Evolutionary conservation across 192 early-diverging fungal species (phyloP), one percentile per base, ranked within the genome.

Genomic region (Radiomyces spectabilis): DNA sequence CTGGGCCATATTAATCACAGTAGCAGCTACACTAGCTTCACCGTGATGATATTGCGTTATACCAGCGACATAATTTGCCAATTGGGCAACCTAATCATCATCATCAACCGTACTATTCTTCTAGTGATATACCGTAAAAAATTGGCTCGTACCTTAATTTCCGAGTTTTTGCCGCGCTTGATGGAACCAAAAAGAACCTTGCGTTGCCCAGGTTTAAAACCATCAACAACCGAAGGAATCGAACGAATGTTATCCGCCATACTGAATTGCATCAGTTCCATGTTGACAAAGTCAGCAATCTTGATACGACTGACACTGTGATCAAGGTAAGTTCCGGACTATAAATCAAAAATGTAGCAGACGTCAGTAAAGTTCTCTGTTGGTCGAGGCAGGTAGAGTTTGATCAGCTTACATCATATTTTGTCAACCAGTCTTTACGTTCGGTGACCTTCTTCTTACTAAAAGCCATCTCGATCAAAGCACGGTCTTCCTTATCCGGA

Each of bases 391-490:
- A n/a, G n/a, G n/a, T n/a, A n/a, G n/a, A 8, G 6, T 35, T 35
- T 35, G 25, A 15, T 19, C 24, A 2, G 24, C 30, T 22, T 55
- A 85, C 82, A 71, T 69, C 48, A 48, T 81, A 95, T 5, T 67
- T 61, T 9, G 81, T 69, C 12, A 99, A 71, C 94, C 96, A 97
- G 48, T 95, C 86, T 61, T 99, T 97, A 57, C 96, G 90, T 35
- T 95, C 93, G 55, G 92, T 86, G 0, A 88, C 90, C 63, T 87
- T 92, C 61, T 86, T 87, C 66, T 95, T 97, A 71, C 77, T 92
- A 63, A 99, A 99, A 0, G 94, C 96, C 91, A 99, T 91, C 56
- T 99, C 94, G 25, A 99, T 80, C 41, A 99, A 74, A 19, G 52
- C 61, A 43, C 85, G 80, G 24, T 90, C 91, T 5, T 85, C 80